Conservation (phyloP, 805 yeast genomes). For the Candida nitratophila region DNA sequence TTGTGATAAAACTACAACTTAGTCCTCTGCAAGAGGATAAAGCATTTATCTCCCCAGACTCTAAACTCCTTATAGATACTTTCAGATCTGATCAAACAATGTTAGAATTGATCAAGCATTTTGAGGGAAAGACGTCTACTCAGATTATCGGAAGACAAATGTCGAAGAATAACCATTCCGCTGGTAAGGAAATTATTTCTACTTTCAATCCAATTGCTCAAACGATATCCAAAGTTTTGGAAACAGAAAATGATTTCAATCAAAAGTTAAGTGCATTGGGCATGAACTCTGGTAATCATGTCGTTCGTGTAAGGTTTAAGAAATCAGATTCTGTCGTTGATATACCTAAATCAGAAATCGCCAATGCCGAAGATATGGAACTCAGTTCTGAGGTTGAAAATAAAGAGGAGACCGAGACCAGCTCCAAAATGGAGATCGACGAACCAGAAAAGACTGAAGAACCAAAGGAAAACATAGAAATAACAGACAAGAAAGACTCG, state of each 20-base stretch:
- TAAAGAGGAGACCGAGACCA: too few relatives aligned
- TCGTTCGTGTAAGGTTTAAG: conserved; percentile 20
- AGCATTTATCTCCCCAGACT: conserved; percentile 7
- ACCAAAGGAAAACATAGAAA: neutral
- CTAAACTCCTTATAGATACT: conserved; percentile 8
- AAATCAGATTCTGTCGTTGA: neutral
- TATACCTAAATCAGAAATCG: neutral
- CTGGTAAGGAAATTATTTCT: neutral
- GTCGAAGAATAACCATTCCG: neutral
- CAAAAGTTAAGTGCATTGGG: conserved; percentile 18
- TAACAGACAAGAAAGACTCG: neutral
- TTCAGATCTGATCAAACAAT: conserved; percentile 7
- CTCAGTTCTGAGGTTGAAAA: too few relatives aligned
- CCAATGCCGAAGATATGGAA: neutral
- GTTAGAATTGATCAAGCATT: conserved; percentile 9
- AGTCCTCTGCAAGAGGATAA: conserved; percentile 12
- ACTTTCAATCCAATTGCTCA: conserved; percentile 15
- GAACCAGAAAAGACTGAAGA: neutral
- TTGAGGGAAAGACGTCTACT: conserved; percentile 7
- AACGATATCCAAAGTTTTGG: conserved; percentile 16
- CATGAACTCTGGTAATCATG: conserved; percentile 18
- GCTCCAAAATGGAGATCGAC: neutral
- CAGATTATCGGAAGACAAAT: conserved; percentile 5
- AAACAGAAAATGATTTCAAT: conserved; percentile 11
- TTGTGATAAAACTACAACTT: conserved; percentile 18